A percentile compares a stretch with the other conserved stretches of the same genome.
These are phyloP conservation scores for Wickerhamiella sergipiensis DNA, from an alignment of 805 yeast species.

Conservation along the genomic window DNA sequence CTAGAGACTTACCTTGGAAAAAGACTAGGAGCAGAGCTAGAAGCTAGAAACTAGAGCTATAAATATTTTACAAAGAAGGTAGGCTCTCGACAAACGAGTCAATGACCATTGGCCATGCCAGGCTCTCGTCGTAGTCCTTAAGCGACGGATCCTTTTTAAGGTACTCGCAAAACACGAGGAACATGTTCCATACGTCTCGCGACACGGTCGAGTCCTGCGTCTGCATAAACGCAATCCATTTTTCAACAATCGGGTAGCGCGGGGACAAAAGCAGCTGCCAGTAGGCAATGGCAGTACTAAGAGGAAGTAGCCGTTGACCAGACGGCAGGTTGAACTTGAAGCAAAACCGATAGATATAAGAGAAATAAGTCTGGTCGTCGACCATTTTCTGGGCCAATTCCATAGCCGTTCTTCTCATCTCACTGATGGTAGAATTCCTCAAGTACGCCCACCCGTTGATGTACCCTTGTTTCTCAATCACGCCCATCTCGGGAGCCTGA, in stretches of 20 bases:
- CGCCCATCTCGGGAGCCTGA: constrained; percentile 53
- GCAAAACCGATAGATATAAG: constrained; percentile 53
- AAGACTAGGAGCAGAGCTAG: too few species aligned
- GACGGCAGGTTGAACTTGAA: constrained; percentile 51
- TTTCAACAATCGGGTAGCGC: constrained; percentile 19
- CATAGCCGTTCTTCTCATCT: constrained; percentile 34
- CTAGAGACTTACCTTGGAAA: too few species aligned
- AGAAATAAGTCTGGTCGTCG: constrained; percentile 32
- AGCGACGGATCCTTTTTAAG: constrained; percentile 39
- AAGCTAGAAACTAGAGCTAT: too few species aligned
- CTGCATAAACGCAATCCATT: constrained; percentile 47
- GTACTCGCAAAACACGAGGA: constrained; percentile 44
- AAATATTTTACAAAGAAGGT: background rate
- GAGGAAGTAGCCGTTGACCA: constrained; percentile 41
- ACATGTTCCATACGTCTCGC: constrained; percentile 79
- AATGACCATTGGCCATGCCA: constrained; percentile 84
- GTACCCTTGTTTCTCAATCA: constrained; percentile 38
- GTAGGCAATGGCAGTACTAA: constrained; percentile 55
- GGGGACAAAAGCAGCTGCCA: constrained; percentile 57
- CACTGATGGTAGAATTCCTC: constrained; percentile 23
- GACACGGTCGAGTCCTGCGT: constrained; percentile 33
- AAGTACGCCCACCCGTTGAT: constrained; percentile 42
- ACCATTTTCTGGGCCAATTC: constrained; percentile 25
- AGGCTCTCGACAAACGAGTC: constrained; percentile 67
- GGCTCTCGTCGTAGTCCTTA: constrained; percentile 54